phyloP scores from a whole-genome alignment of 495 filamentous ascomycete genomes.

The Parathielavia appendiculata region DNA sequence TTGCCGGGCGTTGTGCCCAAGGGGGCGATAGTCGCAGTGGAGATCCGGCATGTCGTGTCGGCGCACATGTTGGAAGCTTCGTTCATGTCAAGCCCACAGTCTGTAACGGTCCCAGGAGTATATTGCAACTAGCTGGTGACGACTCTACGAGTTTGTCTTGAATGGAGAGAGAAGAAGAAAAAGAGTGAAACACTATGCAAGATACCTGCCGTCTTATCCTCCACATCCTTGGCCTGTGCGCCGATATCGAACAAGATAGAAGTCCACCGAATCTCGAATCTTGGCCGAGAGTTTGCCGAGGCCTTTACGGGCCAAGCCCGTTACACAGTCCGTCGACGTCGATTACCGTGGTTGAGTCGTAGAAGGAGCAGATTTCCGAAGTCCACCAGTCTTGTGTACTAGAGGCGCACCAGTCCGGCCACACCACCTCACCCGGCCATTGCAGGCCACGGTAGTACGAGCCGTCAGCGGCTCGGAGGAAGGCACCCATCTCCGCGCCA shows the following conservation, averaged over 20 bases:
- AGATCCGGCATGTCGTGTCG: constrained; percentile 16
- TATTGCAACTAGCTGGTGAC: no score
- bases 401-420: constrained; percentile 79
- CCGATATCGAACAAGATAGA: no score
- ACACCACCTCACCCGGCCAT: constrained; percentile 79
- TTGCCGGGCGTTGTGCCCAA: neutral
- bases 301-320: no score
- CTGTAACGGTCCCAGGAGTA: no score
- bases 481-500: constrained; percentile 56
- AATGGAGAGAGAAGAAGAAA: no score
- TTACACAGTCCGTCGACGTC: no score
- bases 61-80: constrained; percentile 30
- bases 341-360: constrained; percentile 58
- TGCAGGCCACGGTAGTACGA: constrained; percentile 69
- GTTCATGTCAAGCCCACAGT: constrained; percentile 86
- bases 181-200: no score
- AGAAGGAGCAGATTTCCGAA: constrained; percentile 64
- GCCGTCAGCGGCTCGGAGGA: constrained; percentile 60
- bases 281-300: no score
- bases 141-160: no score
- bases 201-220: no score
- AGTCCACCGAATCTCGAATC: no score
- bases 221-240: no score
- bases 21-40: neutral
- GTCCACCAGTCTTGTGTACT: constrained; percentile 68